Evolutionary conservation across 2,329 filamentous ascomycete species (phyloP), one percentile per base, ranked within the genome.

Genomic region (Myrmaecium sp.): DNA sequence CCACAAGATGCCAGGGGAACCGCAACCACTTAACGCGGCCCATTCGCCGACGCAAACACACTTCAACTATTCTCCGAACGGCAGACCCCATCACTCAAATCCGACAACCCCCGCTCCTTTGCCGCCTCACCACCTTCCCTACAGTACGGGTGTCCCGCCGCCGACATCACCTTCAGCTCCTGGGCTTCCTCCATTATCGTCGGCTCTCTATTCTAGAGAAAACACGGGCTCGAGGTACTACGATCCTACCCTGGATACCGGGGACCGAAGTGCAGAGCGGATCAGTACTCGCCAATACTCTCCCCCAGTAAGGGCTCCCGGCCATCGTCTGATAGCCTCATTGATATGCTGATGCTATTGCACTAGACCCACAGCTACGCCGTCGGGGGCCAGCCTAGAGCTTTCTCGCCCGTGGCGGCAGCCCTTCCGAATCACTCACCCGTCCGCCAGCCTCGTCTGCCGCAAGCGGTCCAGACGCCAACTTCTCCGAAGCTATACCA

Each of bases 161-260:
- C 55, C 55, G 20, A 30, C 43, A 22, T 49, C 51, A 21, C 49
- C 53, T 9, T 42, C 35, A 15, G 33, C 49, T 28, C 40, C 49
- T 35, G 49, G 49, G 34, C 46, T 55, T 23, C 54, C 51, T 33
- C 43, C 51, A 36, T 47, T 54, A 39, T 43, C 38, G 41, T 44
- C 48, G 30, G 47, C 47, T 40, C 34, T 50, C 35, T 50, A 52
- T 36, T 28, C 39, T 28, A 53, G 54, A 42, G 52, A 55, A 34
- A 44, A 43, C 33, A 41, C 50, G n/a, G 39, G 46, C 11, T 52
- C 54, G 28, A 52, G 51, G 40, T 62, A 61, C 47, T 62, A 62
- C 47, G 59, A 62, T 40, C 59, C 58, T 5, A 57, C 54, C 21
- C 53, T 52, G 30, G 57, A 61, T 37, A 50, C 55, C 40, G 52